Base-by-base conservation (phyloP, 345 rosid species). In the Excoecaria agallocha region DNA sequence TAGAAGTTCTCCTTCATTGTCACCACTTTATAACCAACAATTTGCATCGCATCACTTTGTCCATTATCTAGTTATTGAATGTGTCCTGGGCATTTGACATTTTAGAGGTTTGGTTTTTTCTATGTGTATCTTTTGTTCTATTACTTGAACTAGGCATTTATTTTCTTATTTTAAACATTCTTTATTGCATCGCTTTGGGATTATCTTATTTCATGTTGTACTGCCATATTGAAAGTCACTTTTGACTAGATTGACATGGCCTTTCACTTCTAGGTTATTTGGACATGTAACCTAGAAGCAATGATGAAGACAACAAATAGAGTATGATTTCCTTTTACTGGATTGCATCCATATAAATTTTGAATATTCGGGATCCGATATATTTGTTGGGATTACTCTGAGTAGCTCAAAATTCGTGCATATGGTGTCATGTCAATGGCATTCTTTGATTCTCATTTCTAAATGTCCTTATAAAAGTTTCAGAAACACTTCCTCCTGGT, bases 11-110 rank as follows among this genome's bases (percentile, higher is more conserved):
- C 17, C 16, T 5, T 51, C 56, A 19, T 8, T 61, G n/a, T 30
- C 22, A 3, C 35, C 43, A 30, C 48, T 11, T 30, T 35, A 61
- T 61, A 61, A 35, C 3, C 66, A 67, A 20, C 52, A 48, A 67
- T 67, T 46, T 46, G 55, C 39, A 24, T 35, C 13, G 22, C 57
- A 67, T 46, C 9, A 25, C 71, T 12, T 68, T 68, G 6, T 37
- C 41, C 46, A 68, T 16, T 37, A 67, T 48, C 56, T 48, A 67
- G 39, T 25, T 67, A 15, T 67, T 67, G 11, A 68, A 68, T 17
- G 17, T 30, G n/a, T 50, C 71, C 59, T 2, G 7, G 16, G 9
- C 19, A 16, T 25, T 19, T 35, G 41, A 50, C 46, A 68, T 67
- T 48, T 66, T 25, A 24, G n/a, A 25, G 51, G 57, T 17, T 46